phyloP scores from a whole-genome alignment of 805 yeast genomes.

The Blastobotrys americana region DNA sequence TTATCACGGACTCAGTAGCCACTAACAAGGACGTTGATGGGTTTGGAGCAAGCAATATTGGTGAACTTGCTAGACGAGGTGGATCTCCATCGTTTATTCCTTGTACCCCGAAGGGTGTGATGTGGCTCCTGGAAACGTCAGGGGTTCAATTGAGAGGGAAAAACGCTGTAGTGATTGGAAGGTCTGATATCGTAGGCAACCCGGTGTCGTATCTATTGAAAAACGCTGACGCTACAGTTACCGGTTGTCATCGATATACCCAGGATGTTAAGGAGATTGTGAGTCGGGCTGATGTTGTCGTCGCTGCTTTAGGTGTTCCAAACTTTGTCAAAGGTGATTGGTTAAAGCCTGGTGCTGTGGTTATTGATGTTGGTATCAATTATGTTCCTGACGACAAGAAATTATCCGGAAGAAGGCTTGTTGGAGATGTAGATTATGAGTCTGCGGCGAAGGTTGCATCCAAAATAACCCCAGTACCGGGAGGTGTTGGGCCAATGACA shows the following conservation, averaged over 20 bases:
- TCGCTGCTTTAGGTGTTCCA: slow-evolving; percentile 88
- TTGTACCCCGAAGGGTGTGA: slow-evolving; percentile 92
- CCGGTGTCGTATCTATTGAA: slow-evolving; percentile 83
- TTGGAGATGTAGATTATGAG: slow-evolving; percentile 91
- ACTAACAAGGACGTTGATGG: slow-evolving; percentile 93
- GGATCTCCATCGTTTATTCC: slow-evolving; percentile 81
- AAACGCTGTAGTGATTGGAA: slow-evolving; percentile 84
- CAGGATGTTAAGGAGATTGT: slow-evolving; percentile 51
- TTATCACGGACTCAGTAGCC: slow-evolving; percentile 72
- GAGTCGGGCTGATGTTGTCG: slow-evolving; percentile 72
- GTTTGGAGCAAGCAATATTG: slow-evolving; percentile 79
- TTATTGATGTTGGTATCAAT: slow-evolving; percentile 93
- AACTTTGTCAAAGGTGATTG: slow-evolving; percentile 79
- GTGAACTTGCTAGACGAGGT: slow-evolving; percentile 81
- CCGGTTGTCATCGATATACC: slow-evolving; percentile 75
- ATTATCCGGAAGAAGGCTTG: slow-evolving; percentile 73
- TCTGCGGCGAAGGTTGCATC: slow-evolving; percentile 56
- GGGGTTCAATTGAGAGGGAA: slow-evolving; percentile 67
- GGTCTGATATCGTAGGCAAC: slow-evolving; percentile 93
- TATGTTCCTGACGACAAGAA: slow-evolving; percentile 68
- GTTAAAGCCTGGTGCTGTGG: slow-evolving; percentile 77
- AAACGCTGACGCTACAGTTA: slow-evolving; percentile 75
- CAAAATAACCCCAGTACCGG: slow-evolving; percentile 92
- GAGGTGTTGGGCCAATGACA: slow-evolving; percentile 99
- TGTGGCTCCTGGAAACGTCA: slow-evolving; percentile 66